A percentile compares a stretch with the other conserved stretches of the same genome.
Evolutionary conservation across 805 yeast genomes (phyloP).

Genomic region (Ogataea methanolica): DNA sequence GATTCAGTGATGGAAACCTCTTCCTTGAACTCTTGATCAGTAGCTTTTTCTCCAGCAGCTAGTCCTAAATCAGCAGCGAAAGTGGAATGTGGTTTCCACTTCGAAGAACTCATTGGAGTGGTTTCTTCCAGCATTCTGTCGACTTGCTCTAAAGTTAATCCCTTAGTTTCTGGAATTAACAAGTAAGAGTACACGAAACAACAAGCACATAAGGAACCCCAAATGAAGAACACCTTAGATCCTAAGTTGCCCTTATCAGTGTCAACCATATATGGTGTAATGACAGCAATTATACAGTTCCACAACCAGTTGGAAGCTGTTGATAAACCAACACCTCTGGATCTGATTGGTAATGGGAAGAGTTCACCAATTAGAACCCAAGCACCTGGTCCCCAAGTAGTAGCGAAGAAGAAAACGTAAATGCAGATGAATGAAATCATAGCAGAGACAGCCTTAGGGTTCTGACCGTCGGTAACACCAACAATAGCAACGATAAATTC

Average conservation of each 20-base stretch:
- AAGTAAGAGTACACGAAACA: constrained; percentile 27
- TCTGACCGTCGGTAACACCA: constrained; percentile 28
- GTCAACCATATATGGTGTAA: constrained; percentile 70
- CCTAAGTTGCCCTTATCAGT: constrained; percentile 47
- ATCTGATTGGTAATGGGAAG: constrained; percentile 70
- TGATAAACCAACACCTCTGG: constrained; percentile 64
- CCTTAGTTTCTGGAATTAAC: constrained; percentile 44
- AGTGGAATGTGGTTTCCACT: constrained; percentile 33
- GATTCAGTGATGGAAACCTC: no score
- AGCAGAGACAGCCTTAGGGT: constrained; percentile 27
- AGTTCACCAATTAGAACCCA: constrained; percentile 64
- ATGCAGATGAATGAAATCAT: constrained; percentile 15
- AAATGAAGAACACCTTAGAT: constrained; percentile 37
- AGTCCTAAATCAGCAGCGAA: not conserved
- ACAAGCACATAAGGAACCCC: constrained; percentile 17
- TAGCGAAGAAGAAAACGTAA: constrained; percentile 37
- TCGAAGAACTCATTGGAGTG: constrained; percentile 23
- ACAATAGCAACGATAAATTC: constrained; percentile 55
- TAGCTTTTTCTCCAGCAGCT: not conserved
- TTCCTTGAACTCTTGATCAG: not conserved
- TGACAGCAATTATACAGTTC: constrained; percentile 73
- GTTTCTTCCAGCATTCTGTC: constrained; percentile 24
- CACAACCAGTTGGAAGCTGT: constrained; percentile 79
- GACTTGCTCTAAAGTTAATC: constrained; percentile 43
- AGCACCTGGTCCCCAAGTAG: constrained; percentile 78